Conservation (phyloP, 2,329 filamentous ascomycete genomes). For the Trichoderma gracile region DNA sequence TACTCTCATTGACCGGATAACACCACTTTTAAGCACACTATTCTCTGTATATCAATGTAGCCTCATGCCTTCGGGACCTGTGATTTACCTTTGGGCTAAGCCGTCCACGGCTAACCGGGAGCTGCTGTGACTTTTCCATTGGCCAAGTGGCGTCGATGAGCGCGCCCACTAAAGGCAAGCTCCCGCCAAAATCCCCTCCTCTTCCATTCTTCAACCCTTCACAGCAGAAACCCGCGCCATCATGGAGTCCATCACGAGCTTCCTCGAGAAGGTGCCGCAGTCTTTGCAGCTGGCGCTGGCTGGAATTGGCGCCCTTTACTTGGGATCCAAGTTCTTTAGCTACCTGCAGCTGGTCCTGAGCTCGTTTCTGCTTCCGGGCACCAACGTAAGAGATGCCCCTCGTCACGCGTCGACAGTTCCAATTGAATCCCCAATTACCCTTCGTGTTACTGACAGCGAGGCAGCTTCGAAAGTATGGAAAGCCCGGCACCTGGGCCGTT, state of each 20-base stretch:
- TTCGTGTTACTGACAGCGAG: neutral
- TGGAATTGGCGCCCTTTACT: slow-evolving; percentile 59
- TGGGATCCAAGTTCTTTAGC: slow-evolving; percentile 58
- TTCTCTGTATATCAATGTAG: neutral
- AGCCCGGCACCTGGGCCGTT: slow-evolving; percentile 89
- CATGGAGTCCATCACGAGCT: slow-evolving; percentile 36
- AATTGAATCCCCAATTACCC: neutral
- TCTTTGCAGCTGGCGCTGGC: slow-evolving; percentile 50
- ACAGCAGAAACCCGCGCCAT: slow-evolving; percentile 6
- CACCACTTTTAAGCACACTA: neutral
- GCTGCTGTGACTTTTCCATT: slow-evolving; percentile 1
- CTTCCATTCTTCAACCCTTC: neutral
- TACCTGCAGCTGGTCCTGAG: slow-evolving; percentile 64
- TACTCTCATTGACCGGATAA: fast-evolving
- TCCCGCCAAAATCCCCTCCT: slow-evolving; percentile 16
- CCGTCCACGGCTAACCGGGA: slow-evolving; percentile 10
- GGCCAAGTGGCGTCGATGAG: slow-evolving; percentile 6
- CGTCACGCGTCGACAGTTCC: neutral
- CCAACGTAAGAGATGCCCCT: slow-evolving; percentile 50
- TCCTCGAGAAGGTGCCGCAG: slow-evolving; percentile 36
- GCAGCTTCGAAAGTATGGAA: slow-evolving; percentile 81
- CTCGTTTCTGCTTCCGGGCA: slow-evolving; percentile 67
- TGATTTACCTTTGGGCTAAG: slow-evolving; percentile 3
- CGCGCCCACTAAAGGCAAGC: slow-evolving; percentile 4
- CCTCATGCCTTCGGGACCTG: neutral